phyloP scores from a whole-genome alignment of 495 filamentous ascomycete genomes.

The Talaromyces proteolyticus region DNA sequence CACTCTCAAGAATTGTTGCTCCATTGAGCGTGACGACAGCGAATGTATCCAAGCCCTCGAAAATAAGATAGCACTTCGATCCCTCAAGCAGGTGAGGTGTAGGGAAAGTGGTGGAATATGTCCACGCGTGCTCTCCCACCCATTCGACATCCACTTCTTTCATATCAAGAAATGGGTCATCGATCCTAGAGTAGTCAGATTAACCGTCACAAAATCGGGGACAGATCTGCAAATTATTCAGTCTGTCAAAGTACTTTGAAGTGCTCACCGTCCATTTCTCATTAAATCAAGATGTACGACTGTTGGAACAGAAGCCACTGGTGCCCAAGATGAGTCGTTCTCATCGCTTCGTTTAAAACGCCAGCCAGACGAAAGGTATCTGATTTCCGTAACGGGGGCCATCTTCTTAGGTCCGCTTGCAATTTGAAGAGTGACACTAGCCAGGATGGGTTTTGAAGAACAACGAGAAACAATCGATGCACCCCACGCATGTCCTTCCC shows the following conservation, averaged over 20 bases:
- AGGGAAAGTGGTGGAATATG: constrained; percentile 59
- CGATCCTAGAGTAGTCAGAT: constrained; percentile 48
- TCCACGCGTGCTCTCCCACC: constrained; percentile 78
- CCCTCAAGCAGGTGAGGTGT: constrained; percentile 30
- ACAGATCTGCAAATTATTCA: background rate
- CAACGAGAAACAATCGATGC: too few species aligned
- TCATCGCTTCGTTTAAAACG: constrained; percentile 7
- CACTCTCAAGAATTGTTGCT: constrained; percentile 57
- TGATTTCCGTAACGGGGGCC: background rate
- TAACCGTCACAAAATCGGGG: background rate
- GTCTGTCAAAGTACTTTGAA: constrained; percentile 26
- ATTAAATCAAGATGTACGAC: constrained; percentile 75
- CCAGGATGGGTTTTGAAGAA: too few species aligned
- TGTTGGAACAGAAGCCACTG: constrained; percentile 64
- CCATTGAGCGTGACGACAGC: constrained; percentile 72
- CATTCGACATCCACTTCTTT: constrained; percentile 77
- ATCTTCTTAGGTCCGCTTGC: background rate
- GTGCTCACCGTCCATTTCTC: constrained; percentile 37
- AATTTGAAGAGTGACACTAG: too few species aligned
- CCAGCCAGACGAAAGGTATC: background rate
- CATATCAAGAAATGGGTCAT: constrained; percentile 65
- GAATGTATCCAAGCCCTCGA: constrained; percentile 82
- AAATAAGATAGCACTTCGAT: constrained; percentile 51
- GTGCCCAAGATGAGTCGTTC: constrained; percentile 47
- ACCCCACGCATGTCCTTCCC: too few species aligned